phyloP scores from a whole-genome alignment of 2,329 filamentous ascomycete species.

The Paracorniculantispora psalliotae region DNA sequence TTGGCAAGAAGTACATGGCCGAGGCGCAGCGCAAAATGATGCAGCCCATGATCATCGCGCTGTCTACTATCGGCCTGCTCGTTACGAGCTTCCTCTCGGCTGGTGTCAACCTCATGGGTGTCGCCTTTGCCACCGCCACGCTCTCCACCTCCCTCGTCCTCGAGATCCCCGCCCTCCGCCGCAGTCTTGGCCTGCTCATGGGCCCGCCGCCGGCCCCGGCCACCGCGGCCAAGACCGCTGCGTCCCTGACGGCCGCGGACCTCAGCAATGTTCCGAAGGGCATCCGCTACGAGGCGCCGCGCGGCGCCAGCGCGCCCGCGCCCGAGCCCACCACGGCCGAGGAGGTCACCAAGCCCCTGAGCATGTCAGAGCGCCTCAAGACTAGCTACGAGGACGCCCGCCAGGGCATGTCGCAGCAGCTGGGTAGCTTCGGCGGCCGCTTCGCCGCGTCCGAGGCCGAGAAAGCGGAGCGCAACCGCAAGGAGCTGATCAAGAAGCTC shows the following conservation, averaged over 20 bases:
- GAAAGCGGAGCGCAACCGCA: conserved; percentile 31
- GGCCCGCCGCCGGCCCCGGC: conserved; percentile 20
- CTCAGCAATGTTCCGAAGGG: conserved; percentile 31
- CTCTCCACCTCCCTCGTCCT: conserved; percentile 34
- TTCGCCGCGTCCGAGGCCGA: conserved; percentile 28
- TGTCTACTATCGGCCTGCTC: conserved; percentile 40
- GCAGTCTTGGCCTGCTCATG: conserved; percentile 32
- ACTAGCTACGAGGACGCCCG: conserved; percentile 32
- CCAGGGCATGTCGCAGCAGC: conserved; percentile 31
- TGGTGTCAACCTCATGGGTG: conserved; percentile 44
- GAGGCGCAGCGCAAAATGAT: conserved; percentile 31
- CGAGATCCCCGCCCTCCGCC: conserved; percentile 35
- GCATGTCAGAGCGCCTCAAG: conserved; percentile 29
- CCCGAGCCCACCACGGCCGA: conserved; percentile 17
- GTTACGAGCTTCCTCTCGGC: conserved; percentile 44
- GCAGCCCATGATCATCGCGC: conserved; percentile 38
- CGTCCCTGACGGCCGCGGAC: conserved; percentile 18
- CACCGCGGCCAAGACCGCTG: conserved; percentile 22
- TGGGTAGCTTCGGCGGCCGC: conserved; percentile 31
- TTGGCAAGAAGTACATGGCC: conserved; percentile 31
- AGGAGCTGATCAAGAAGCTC: conserved; percentile 29
- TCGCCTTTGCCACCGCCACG: conserved; percentile 34
- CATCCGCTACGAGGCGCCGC: conserved; percentile 32
- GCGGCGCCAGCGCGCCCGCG: conserved; percentile 14
- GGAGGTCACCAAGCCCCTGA: conserved; percentile 20